Evolutionary conservation across 1,284 basidiomycete species (phyloP).

Genomic region (Melampsora abietis-canadensis): DNA sequence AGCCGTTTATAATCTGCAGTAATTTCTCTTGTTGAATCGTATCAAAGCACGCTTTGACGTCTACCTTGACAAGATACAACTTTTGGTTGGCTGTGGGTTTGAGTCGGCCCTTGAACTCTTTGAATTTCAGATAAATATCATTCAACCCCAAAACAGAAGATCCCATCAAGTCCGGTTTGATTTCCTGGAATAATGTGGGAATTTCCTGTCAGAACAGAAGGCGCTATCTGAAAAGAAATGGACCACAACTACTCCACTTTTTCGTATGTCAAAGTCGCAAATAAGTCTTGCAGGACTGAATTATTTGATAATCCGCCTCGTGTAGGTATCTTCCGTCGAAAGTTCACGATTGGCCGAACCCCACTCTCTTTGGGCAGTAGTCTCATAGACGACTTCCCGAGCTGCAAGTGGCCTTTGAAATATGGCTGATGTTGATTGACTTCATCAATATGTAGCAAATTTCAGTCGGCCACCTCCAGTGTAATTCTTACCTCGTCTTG

Average conservation of each 20-base stretch:
- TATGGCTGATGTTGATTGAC: conserved; percentile 45
- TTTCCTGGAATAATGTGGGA: conserved; percentile 57
- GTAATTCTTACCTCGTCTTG: conserved; percentile 47
- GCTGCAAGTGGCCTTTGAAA: conserved; percentile 52
- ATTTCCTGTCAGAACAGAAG: background rate
- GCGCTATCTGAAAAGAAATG: background rate
- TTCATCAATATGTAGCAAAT: conserved; percentile 36
- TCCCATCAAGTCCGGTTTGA: conserved; percentile 66
- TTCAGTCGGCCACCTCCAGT: conserved; percentile 51
- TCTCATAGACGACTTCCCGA: conserved; percentile 81
- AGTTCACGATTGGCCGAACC: conserved; percentile 89
- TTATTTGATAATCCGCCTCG: conserved; percentile 67
- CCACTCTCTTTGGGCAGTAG: conserved; percentile 91
- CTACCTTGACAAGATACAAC: conserved; percentile 91
- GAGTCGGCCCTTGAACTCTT: conserved; percentile 63
- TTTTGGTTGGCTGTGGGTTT: conserved; percentile 63
- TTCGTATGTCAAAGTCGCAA: conserved; percentile 79
- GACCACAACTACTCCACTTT: conserved; percentile 60
- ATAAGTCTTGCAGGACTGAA: conserved; percentile 74
- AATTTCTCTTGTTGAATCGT: conserved; percentile 87
- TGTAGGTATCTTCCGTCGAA: conserved; percentile 63
- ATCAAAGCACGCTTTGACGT: conserved; percentile 93
- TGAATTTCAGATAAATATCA: conserved; percentile 72
- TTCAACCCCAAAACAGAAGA: conserved; percentile 78
- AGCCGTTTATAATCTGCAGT: conserved; percentile 67